Evolutionary conservation across 768 basidiomycete genomes (phyloP), one percentile per base, ranked within the genome.

Genomic region (Ramaria rubella): DNA sequence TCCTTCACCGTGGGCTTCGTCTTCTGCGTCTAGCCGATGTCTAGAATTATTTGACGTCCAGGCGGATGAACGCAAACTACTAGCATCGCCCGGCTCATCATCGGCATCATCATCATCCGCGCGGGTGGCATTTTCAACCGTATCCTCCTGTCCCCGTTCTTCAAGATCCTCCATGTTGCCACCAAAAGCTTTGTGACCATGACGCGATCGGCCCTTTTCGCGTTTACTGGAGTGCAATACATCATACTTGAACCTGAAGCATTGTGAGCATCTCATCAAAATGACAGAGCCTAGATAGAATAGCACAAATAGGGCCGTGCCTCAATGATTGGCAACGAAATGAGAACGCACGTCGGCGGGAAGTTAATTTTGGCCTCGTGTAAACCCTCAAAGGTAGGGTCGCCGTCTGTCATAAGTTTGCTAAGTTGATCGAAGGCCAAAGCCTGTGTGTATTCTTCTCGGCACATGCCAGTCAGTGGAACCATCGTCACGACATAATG

Each of bases 361-460:
- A 97, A 97, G 63, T 85, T 67, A 58, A 96, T 96, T 0, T 75
- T 71, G 0, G 78, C 90, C 68, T 97, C 94, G 7, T 72, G 64
- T 64, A 96, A 96, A 7, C 91, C 92, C 15, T 73, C 73, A 62
- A 97, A 92, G 2, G 81, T 81, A 7, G 60, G 55, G 1, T 78
- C 69, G 9, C 79, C 77, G n/a, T 76, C 73, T 42, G 76, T 72
- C 85, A 96, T 92, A n/a, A 88, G 72, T 24, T 78, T 79, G 33
- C 79, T 79, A 6, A 97, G 76, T 67, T 97, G 93, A 67, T 97
- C 94, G 66, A 96, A 97, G 11, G 83, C 85, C 11, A 96, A 79
- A 0, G 93, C 93, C 63, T 93, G 87, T 1, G 75, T 72, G 62
- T 89, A 97, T 19, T 94, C 91, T 91, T 61, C 4, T 31, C 8